phyloP scores from a whole-genome alignment of 2,329 filamentous ascomycete genomes.

The Fusarium sp. region DNA sequence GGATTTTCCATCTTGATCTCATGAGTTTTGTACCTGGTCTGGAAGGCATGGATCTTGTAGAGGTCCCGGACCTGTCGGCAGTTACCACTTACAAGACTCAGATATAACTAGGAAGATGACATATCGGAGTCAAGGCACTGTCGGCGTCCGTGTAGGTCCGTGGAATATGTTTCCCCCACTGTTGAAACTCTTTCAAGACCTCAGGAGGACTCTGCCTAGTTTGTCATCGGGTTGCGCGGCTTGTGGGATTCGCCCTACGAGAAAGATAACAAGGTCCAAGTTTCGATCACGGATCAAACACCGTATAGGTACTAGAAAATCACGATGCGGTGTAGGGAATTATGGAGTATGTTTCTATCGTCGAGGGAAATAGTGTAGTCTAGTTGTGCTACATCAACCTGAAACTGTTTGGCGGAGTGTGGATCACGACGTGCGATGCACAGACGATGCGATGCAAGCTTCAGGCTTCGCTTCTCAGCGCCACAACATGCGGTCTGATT shows the following conservation, averaged over 20 bases:
- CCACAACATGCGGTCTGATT: constrained; percentile 18
- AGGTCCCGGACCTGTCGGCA: neutral
- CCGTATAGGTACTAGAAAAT: constrained; percentile 20
- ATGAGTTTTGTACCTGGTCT: neutral
- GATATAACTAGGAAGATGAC: neutral
- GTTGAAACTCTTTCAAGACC: neutral
- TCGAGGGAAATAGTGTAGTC: constrained; percentile 5
- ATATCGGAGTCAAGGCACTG: neutral
- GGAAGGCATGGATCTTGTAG: neutral
- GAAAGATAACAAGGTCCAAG: constrained; percentile 2
- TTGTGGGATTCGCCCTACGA: neutral
- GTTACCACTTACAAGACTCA: neutral
- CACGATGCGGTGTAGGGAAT: constrained; percentile 11
- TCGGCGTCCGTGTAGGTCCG: neutral
- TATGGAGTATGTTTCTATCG: constrained; percentile 27
- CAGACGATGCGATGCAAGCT: constrained; percentile 30
- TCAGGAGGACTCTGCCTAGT: neutral
- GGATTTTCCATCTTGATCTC: neutral
- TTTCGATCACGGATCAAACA: constrained; percentile 3
- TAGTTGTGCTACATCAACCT: constrained; percentile 33
- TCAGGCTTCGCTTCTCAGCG: constrained; percentile 33
- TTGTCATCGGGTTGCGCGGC: neutral
- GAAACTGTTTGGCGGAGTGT: constrained; percentile 37
- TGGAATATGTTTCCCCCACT: neutral
- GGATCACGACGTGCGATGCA: constrained; percentile 32